Percentiles rank a stretch among this genome's conserved stretches.
phyloP scores from a whole-genome alignment of 202 grass and related monocot genomes.

The Schoenoplectus tabernaemontani region DNA sequence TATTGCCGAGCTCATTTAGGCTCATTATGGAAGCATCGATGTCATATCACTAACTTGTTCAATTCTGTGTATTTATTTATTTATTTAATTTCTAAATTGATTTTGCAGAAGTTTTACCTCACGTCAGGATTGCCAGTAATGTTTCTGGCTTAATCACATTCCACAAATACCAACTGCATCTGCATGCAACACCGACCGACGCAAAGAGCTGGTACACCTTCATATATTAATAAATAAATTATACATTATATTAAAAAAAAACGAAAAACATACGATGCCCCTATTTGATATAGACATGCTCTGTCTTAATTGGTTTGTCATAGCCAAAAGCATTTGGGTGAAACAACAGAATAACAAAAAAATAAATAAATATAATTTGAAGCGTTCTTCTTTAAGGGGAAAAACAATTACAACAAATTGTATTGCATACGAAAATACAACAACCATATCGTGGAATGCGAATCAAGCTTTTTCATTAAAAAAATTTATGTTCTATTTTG shows the following conservation, averaged over 20 bases:
- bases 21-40: too few relatives aligned
- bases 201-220: constrained; percentile 54
- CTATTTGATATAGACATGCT: neutral
- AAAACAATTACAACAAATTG: neutral
- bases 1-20: too few relatives aligned
- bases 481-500: too few relatives aligned
- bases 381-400: constrained; percentile 3
- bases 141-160: constrained; percentile 53
- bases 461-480: neutral
- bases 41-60: too few relatives aligned
- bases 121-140: constrained; percentile 76
- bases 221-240: neutral
- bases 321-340: too few relatives aligned
- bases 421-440: too few relatives aligned
- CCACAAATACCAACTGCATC: constrained; percentile 52
- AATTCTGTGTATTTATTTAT: too few relatives aligned
- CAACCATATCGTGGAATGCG: too few relatives aligned
- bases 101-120: constrained; percentile 25
- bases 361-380: too few relatives aligned
- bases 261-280: too few relatives aligned
- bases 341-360: too few relatives aligned
- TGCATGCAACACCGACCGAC: constrained; percentile 32
- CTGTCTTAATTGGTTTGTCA: neutral
- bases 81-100: too few relatives aligned
- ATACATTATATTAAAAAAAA: neutral